phyloP scores from a whole-genome alignment of 352 stramenopile genomes.

The Pythium utonaiense region DNA sequence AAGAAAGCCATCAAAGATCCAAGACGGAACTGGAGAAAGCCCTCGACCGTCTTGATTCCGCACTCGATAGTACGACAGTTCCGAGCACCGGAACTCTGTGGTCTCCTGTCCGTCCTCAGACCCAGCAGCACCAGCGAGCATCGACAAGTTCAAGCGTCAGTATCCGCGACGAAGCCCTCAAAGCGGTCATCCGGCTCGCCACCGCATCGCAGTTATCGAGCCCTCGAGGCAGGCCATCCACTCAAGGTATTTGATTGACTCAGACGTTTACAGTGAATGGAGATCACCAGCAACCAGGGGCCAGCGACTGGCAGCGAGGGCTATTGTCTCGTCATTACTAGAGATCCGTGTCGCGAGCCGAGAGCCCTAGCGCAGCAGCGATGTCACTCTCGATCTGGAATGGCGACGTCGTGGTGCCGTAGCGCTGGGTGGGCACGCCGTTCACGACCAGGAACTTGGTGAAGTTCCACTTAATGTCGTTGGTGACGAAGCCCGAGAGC shows the following conservation, averaged over 20 bases:
- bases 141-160: constrained; percentile 6
- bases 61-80: not conserved
- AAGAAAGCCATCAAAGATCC: not conserved
- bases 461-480: constrained; percentile 89
- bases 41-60: constrained; percentile 16
- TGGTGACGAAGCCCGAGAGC: constrained; percentile 57
- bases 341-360: constrained; percentile 5
- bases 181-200: not conserved
- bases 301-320: too few relatives aligned
- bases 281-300: not conserved
- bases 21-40: constrained; percentile 13
- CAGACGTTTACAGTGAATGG: not conserved
- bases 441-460: constrained; percentile 85
- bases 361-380: constrained; percentile 32
- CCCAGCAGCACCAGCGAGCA: constrained; percentile 4
- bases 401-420: constrained; percentile 62
- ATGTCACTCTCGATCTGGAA: constrained; percentile 69
- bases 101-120: not conserved
- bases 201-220: not conserved
- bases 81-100: not conserved
- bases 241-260: not conserved
- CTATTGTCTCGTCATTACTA: constrained; percentile 5
- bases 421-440: constrained; percentile 65
- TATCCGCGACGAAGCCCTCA: constrained; percentile 12
- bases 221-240: not conserved